Evolutionary conservation across 805 yeast genomes (phyloP).

Genomic region (Vanderwaltozyma tropicalis): DNA sequence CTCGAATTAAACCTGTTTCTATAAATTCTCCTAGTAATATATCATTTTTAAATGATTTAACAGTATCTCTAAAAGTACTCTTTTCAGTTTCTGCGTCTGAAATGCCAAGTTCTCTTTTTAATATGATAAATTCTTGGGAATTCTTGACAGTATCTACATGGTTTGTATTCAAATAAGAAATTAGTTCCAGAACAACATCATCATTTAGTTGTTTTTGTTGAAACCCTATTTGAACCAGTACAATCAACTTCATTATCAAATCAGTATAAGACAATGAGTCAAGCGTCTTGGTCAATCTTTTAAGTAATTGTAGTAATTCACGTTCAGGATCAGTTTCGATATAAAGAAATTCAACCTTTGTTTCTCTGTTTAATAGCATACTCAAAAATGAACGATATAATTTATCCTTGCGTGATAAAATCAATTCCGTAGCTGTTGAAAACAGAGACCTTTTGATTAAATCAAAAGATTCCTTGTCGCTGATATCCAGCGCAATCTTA

Average conservation of each 20-base stretch:
- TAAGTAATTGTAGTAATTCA: constrained; percentile 5
- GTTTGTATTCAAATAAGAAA: constrained; percentile 13
- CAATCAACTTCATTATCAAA: constrained; percentile 8
- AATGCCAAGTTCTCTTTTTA: constrained; percentile 20
- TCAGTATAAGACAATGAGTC: constrained; percentile 8
- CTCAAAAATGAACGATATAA: constrained; percentile 9
- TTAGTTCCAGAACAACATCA: constrained; percentile 3
- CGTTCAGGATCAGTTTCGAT: constrained; percentile 1
- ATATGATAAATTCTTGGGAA: constrained; percentile 13
- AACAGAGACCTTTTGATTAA: constrained; percentile 15
- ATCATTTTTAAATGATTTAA: constrained; percentile 4
- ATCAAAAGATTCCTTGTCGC: constrained; percentile 17
- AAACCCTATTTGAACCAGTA: constrained; percentile 5
- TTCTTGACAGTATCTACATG: constrained; percentile 15
- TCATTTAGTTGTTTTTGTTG: constrained; percentile 2
- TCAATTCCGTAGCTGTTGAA: constrained; percentile 6
- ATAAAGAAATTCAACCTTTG: constrained; percentile 2
- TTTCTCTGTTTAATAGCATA: constrained; percentile 13
- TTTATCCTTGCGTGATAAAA: constrained; percentile 6
- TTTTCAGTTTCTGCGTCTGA: constrained; percentile 21
- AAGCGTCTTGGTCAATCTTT: constrained; percentile 10
- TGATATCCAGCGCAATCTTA: constrained; percentile 10
- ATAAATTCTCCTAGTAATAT: constrained; percentile 8
- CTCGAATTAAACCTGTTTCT: constrained; percentile 10
- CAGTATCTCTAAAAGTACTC: constrained; percentile 17